phyloP scores from a whole-genome alignment of 805 yeast species.

The Candida michaelii region DNA sequence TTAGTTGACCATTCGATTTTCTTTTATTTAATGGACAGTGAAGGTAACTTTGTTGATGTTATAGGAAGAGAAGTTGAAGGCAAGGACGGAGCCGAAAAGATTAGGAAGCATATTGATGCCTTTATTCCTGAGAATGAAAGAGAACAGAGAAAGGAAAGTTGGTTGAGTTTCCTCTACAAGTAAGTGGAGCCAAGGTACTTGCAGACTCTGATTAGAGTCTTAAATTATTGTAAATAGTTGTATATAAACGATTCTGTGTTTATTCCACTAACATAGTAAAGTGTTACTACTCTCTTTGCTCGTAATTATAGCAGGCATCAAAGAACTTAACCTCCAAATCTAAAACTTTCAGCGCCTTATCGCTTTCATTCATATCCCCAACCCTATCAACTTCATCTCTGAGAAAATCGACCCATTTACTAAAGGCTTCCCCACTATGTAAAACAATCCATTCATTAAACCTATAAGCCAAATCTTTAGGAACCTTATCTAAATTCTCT shows the following conservation, averaged over 20 bases:
- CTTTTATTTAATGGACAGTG: slow-evolving; percentile 98
- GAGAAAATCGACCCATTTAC: slow-evolving; percentile 49
- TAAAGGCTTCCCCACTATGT: slow-evolving; percentile 50
- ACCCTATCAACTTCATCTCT: slow-evolving; percentile 40
- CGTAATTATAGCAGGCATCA: slow-evolving; percentile 41
- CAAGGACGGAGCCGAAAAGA: slow-evolving; percentile 71
- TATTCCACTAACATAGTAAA: no score
- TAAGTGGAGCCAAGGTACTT: no score
- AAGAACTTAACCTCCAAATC: slow-evolving; percentile 47
- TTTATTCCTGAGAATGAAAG: slow-evolving; percentile 73
- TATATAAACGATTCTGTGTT: slow-evolving; percentile 1
- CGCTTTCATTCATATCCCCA: slow-evolving; percentile 20
- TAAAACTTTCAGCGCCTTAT: slow-evolving; percentile 31
- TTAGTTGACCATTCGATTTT: slow-evolving; percentile 96
- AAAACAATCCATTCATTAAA: slow-evolving; percentile 52
- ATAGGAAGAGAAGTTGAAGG: slow-evolving; percentile 89
- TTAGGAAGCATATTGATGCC: slow-evolving; percentile 70
- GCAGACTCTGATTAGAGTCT: no score
- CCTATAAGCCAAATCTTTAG: slow-evolving; percentile 40
- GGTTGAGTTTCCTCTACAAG: slow-evolving; percentile 60
- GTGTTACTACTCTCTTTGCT: no score
- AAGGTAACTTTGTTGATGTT: slow-evolving; percentile 92
- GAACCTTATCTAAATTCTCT: slow-evolving; percentile 21
- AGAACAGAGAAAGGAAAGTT: slow-evolving; percentile 58
- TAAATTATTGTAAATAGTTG: slow-evolving; percentile 4